phyloP scores from a whole-genome alignment of 1,139 yeast species.

The Yamadazyma aaseri region DNA sequence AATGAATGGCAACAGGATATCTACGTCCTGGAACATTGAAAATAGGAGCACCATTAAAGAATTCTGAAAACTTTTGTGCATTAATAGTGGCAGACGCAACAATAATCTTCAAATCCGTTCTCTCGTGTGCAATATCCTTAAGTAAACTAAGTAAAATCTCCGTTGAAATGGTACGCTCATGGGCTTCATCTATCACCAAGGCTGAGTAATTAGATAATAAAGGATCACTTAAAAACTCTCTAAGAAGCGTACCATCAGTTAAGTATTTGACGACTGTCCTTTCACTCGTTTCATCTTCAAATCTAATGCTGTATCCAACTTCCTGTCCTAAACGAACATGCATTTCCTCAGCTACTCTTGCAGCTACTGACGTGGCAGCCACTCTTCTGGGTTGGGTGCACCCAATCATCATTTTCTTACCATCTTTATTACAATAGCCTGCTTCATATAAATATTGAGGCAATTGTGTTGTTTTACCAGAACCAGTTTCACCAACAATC shows the following conservation, averaged over 20 bases:
- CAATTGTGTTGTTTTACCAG: slow-evolving; percentile 94
- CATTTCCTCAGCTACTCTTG: slow-evolving; percentile 87
- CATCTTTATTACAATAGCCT: slow-evolving; percentile 54
- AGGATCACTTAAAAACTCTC: slow-evolving; percentile 83
- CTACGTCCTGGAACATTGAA: slow-evolving; percentile 87
- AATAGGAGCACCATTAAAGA: slow-evolving; percentile 80
- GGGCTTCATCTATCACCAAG: slow-evolving; percentile 95
- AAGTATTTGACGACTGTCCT: slow-evolving; percentile 75
- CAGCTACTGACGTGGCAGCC: slow-evolving; percentile 92
- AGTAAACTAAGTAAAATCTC: slow-evolving; percentile 83
- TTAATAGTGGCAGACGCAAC: slow-evolving; percentile 95
- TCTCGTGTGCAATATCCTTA: slow-evolving; percentile 61
- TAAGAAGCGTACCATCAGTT: slow-evolving; percentile 91
- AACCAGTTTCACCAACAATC: slow-evolving; percentile 96
- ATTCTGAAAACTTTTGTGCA: slow-evolving; percentile 78
- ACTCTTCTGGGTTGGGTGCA: slow-evolving; percentile 97
- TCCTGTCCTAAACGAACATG: slow-evolving; percentile 67
- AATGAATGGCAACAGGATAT: slow-evolving; percentile 84
- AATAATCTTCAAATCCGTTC: slow-evolving; percentile 70
- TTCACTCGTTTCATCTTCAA: slow-evolving; percentile 69
- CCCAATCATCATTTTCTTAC: slow-evolving; percentile 51
- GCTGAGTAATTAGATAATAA: slow-evolving; percentile 68
- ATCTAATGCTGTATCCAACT: slow-evolving; percentile 87
- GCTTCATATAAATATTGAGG: slow-evolving; percentile 87
- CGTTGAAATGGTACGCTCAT: slow-evolving; percentile 90